Evolutionary conservation across 495 filamentous ascomycete genomes (phyloP).

Genomic region (Pseudoneurospora amorphoporcata): DNA sequence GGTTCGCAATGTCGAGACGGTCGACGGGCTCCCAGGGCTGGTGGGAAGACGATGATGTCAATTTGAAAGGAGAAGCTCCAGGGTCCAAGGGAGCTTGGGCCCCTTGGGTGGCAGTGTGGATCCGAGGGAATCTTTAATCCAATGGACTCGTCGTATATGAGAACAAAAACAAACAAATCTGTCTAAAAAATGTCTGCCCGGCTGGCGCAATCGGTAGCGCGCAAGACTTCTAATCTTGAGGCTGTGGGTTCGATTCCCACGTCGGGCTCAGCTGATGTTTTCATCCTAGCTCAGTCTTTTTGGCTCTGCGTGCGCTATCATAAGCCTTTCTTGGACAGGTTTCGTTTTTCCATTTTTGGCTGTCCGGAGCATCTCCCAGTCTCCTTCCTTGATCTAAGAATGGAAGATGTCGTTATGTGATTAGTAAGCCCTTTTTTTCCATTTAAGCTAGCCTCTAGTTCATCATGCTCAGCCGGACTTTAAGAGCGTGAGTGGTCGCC

Average conservation of each 20-base stretch:
- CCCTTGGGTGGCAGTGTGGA: background rate
- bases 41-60: background rate
- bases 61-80: background rate
- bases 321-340: background rate
- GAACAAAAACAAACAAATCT: background rate
- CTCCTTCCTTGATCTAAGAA: background rate
- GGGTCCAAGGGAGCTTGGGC: background rate
- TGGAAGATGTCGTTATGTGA: background rate
- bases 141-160: background rate
- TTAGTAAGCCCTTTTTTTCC: background rate
- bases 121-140: background rate
- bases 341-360: background rate
- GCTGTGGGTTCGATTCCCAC: background rate
- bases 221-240: background rate
- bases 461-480: background rate
- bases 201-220: background rate
- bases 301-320: background rate
- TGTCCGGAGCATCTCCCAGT: background rate
- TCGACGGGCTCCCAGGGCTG: background rate
- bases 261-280: background rate
- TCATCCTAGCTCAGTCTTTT: background rate
- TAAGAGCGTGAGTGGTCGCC: background rate
- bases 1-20: background rate
- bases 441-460: background rate
- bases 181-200: background rate